These are phyloP conservation scores for Aphanocladium album DNA, from an alignment of 2,329 filamentous ascomycete species.

Conservation along the genomic window DNA sequence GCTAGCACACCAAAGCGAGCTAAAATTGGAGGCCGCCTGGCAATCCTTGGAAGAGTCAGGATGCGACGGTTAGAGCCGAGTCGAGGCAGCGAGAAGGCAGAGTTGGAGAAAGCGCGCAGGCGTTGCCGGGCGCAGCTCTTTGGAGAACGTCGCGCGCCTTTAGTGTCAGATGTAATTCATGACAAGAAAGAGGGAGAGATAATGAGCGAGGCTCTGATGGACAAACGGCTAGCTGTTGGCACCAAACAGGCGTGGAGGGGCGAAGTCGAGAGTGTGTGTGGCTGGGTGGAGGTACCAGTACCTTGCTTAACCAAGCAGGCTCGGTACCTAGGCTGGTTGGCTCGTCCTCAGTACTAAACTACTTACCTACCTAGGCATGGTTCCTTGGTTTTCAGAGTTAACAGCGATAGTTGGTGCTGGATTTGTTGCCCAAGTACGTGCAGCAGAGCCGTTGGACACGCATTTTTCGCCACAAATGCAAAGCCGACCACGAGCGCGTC, in stretches of 20 bases:
- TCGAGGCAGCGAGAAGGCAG: neutral
- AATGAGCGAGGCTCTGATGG: neutral
- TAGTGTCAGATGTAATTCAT: slow-evolving; percentile 1
- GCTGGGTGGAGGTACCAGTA: neutral
- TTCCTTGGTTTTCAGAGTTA: no score
- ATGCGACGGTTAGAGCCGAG: slow-evolving; percentile 1
- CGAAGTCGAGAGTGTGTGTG: neutral
- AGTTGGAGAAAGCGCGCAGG: neutral
- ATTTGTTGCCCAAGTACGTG: no score
- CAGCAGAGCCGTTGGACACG: no score
- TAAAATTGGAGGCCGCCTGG: slow-evolving; percentile 11
- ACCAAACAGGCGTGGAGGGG: neutral
- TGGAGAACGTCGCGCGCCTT: neutral
- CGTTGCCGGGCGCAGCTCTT: slow-evolving; percentile 2
- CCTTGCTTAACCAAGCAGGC: no score
- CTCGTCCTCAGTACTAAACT: no score
- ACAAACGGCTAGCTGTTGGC: neutral
- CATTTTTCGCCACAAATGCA: no score
- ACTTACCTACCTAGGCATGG: no score
- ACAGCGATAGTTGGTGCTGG: no score
- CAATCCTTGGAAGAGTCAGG: neutral
- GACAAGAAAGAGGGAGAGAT: neutral
- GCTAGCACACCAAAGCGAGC: neutral
- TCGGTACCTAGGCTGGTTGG: no score
- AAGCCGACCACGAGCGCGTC: no score